phyloP scores from a whole-genome alignment of 176 grass and related monocot species.

The Aechmea fasciata region DNA sequence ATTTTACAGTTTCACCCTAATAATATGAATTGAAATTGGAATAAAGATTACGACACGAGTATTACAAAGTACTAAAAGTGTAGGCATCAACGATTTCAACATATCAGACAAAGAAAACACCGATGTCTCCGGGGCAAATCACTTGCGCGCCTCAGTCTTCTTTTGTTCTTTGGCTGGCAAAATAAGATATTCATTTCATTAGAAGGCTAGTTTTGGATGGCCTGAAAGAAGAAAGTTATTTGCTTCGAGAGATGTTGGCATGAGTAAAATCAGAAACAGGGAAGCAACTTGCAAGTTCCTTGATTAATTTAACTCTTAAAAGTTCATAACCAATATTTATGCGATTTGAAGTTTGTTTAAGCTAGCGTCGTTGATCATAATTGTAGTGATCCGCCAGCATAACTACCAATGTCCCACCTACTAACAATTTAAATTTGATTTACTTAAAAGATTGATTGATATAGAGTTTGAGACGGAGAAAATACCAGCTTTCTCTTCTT shows the following conservation, averaged over 20 bases:
- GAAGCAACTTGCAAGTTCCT: neutral
- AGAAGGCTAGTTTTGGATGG: neutral
- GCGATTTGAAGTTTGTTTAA: neutral
- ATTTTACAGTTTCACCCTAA: neutral
- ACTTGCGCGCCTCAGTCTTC: slow-evolving; percentile 49
- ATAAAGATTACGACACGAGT: neutral
- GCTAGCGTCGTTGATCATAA: neutral
- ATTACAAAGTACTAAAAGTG: neutral
- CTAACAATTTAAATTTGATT: neutral
- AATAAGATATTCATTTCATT: neutral
- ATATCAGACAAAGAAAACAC: neutral
- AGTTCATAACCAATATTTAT: neutral
- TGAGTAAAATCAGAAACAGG: neutral
- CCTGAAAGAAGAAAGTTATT: neutral
- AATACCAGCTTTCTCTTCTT: slow-evolving; percentile 82
- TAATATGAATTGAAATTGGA: neutral
- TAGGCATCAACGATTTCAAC: neutral
- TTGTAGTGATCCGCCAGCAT: neutral
- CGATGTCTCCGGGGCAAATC: slow-evolving; percentile 1
- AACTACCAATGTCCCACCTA: neutral
- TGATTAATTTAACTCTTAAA: neutral
- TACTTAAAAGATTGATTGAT: neutral
- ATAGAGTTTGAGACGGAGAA: slow-evolving; percentile 8
- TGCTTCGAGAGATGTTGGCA: neutral
- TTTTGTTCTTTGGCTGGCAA: slow-evolving; percentile 63